phyloP scores from a whole-genome alignment of 2,329 filamentous ascomycete genomes.

The Hymenoscyphus albidus region DNA sequence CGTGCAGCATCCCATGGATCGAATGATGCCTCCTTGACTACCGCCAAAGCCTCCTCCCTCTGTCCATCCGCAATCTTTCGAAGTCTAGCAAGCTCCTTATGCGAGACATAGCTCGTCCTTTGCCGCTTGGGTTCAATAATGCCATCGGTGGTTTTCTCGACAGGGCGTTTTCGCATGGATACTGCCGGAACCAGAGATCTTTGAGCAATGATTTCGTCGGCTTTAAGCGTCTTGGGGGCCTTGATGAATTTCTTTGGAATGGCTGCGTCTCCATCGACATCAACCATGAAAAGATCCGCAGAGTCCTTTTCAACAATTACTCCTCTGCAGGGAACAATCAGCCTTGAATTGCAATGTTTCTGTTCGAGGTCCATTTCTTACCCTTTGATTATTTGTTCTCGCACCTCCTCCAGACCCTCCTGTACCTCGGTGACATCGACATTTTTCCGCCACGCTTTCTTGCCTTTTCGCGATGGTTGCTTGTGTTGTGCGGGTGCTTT shows the following conservation, averaged over 20 bases:
- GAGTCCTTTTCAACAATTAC: conserved; percentile 79
- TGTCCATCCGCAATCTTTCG: conserved; percentile 72
- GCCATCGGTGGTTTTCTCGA: conserved; percentile 67
- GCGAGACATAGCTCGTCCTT: conserved; percentile 74
- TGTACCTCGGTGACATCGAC: conserved; percentile 88
- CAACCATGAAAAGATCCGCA: conserved; percentile 79
- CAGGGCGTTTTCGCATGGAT: conserved; percentile 70
- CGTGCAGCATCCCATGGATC: conserved; percentile 72
- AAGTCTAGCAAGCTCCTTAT: conserved; percentile 77
- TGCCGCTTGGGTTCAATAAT: conserved; percentile 69
- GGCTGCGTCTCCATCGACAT: conserved; percentile 65
- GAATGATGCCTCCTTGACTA: conserved; percentile 60
- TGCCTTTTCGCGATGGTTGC: conserved; percentile 92
- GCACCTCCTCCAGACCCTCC: conserved; percentile 74
- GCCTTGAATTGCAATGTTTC: conserved; percentile 2
- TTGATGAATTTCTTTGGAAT: conserved; percentile 64
- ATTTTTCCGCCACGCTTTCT: conserved; percentile 98
- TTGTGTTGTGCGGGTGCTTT: conserved; percentile 74
- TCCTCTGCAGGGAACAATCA: conserved; percentile 53
- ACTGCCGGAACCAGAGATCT: conserved; percentile 81
- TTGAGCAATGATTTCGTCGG: conserved; percentile 84
- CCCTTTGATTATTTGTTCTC: conserved; percentile 90
- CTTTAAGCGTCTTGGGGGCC: conserved; percentile 74
- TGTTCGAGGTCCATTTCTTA: conserved; percentile 38
- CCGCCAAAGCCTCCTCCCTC: conserved; percentile 40